Base-by-base conservation (phyloP, 2,329 filamentous ascomycete genomes). In the Penicillium sp. region DNA sequence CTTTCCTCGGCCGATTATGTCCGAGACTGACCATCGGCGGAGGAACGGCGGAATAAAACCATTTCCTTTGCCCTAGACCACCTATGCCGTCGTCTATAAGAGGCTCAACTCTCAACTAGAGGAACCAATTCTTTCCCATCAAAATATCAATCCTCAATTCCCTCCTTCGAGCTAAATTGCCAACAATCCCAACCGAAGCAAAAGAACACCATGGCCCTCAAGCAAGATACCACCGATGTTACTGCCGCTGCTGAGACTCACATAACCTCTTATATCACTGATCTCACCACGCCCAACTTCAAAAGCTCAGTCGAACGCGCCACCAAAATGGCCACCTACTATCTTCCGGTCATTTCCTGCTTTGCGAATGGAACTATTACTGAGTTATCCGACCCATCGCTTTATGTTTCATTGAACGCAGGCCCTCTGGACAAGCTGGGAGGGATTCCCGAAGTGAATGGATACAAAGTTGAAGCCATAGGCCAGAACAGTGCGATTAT, bases 271-370 rank as follows among this genome's bases (percentile, higher is more conserved):
- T 44, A 44, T 11, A 8, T 26, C 7, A 23, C 42, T 23, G n/a
- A 26, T 29, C 21, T 44, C 42, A 26, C 24, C 23, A 29, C 42
- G 24, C 42, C 42, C 21, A 13, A 8, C 42, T 44, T 29, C 24
- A 44, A 44, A 29, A 44, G 1, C 23, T 26, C 24, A 14, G 18
- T 26, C n/a, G 42, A 44, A 14, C 42, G 42, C n/a, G 42, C 42
- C 19, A 29, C 42, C 14, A 44, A 44, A 29, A 28, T 44, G 42
- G 42, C 42, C 42, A 44, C 42, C 2, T 44, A 44, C 24, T 44
- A 44, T 9, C 42, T 44, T 44, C 42, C 42, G 8, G 29, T 13
- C 42, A 44, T 26, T 14, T 44, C 42, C n/a, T 44, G 14, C 42
- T 44, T 29, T 29, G n/a, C 24, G 11, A 26, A 31, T 26, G 42